Conservation (phyloP, 2,329 filamentous ascomycete species). For the Stemphylium beticola region DNA sequence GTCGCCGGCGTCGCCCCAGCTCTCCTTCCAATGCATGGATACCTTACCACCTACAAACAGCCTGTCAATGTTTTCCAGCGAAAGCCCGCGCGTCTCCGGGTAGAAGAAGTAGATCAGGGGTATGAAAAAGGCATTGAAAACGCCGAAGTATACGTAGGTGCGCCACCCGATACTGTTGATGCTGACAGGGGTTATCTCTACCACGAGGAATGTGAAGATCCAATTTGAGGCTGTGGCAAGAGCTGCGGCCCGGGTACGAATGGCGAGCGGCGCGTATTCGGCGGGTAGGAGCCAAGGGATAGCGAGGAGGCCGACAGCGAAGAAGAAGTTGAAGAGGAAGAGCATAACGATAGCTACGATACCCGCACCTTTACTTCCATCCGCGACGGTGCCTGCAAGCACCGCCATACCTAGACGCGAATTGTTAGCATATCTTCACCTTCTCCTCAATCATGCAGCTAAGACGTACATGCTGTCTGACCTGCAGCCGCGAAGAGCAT, state of each 20-base stretch:
- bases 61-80: conserved; percentile 79
- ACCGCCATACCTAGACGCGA: background rate
- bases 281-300: conserved; percentile 41
- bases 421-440: background rate
- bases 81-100: conserved; percentile 74
- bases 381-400: background rate
- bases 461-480: background rate
- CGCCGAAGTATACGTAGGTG: no score
- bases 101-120: conserved; percentile 56
- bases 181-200: conserved; percentile 11
- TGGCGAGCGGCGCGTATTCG: conserved; percentile 52
- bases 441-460: no score
- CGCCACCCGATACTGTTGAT: no score
- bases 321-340: conserved; percentile 47
- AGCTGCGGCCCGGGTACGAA: conserved; percentile 10
- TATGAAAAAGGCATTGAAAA: no score
- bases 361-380: conserved; percentile 30
- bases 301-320: conserved; percentile 13
- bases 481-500: background rate
- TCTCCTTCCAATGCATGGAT: conserved; percentile 5
- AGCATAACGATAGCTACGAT: conserved; percentile 55
- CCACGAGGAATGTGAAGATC: conserved; percentile 14
- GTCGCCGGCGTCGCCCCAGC: conserved; percentile 5
- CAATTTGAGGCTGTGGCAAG: conserved; percentile 13
- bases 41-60: conserved; percentile 77